Base-by-base conservation (phyloP, 805 yeast species). In the Wickerhamomyces chambardii region DNA sequence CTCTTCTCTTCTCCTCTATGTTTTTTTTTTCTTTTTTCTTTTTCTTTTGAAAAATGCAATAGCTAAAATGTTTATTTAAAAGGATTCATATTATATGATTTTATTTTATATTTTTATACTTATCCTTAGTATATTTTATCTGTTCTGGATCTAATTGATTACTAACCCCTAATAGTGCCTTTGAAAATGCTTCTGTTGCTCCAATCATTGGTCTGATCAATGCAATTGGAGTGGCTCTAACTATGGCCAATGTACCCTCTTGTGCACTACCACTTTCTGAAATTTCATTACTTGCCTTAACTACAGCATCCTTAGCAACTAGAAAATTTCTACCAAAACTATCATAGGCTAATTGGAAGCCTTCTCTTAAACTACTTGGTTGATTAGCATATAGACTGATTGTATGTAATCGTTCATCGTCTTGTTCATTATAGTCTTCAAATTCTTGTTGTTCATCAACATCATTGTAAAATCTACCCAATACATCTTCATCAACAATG, bases 151-250 rank as follows among this genome's bases (percentile, higher is more conserved):
- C 90, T 25, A 89, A 59, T 41, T 80, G 82, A 51, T 86, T 87
- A 29, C 86, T 77, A 7, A 89, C 67, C 1, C 97, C 97, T 61
- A 85, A 70, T 34, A 89, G 63, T 1, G 95, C 71, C 48, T 78
- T 83, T 6, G 90, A 80, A 6, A 89, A 67, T 0, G 95, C 95
- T 53, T 86, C 96, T 0, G 96, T 83, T 0, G 95, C 86, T 2
- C 97, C 97, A 46, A 89, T 86, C 41, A 86, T 69, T 2, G 97
- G 96, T 30, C 96, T 57, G 2, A 89, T 67, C 14, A 89, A 56
- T 15, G 85, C 78, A 14, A 85, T 74, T 0, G 97, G 97, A 1
- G 95, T 75, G 0, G 82, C 85, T 43, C 72, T 73, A 12, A 84
- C 78, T 12, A 86, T 64, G 1, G 85, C 78, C 15, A 65, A 57